A percentile compares a stretch with the other conserved stretches of the same genome.
These are phyloP conservation scores for Leccinum truebloodii DNA, from an alignment of 768 basidiomycete genomes.

Conservation along the genomic window DNA sequence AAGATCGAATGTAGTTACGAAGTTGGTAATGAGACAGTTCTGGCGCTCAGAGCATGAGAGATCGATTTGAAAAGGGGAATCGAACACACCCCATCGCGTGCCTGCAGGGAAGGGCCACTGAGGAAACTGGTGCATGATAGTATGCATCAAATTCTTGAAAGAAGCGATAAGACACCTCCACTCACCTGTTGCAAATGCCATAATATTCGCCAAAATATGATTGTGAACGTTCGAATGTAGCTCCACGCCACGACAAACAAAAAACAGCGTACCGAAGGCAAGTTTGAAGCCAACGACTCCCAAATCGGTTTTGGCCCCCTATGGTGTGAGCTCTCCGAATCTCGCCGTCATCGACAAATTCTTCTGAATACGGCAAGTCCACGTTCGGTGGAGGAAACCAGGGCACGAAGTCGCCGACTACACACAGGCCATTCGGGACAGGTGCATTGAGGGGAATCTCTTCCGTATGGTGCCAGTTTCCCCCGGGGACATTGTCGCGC, in stretches of 20 bases:
- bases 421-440: slow-evolving; percentile 7
- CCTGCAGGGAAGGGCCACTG: slow-evolving; percentile 21
- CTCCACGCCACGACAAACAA: not conserved
- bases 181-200: not conserved
- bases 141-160: not conserved
- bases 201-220: not conserved
- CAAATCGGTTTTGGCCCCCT: slow-evolving; percentile 15
- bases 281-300: slow-evolving; percentile 14
- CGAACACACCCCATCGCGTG: slow-evolving; percentile 14
- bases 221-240: not conserved
- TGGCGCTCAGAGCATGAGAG: not conserved
- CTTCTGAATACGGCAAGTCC: slow-evolving; percentile 13
- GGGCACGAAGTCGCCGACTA: slow-evolving; percentile 13
- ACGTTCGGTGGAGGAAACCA: slow-evolving; percentile 8
- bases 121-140: not conserved
- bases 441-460: slow-evolving; percentile 14
- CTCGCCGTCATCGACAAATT: slow-evolving; percentile 10
- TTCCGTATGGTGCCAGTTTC: slow-evolving; percentile 22
- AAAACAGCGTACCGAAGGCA: slow-evolving; percentile 12
- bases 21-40: slow-evolving; percentile 38
- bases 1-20: slow-evolving; percentile 32
- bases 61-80: not conserved
- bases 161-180: not conserved
- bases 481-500: slow-evolving; percentile 13
- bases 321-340: slow-evolving; percentile 6